Evolutionary conservation across 495 filamentous ascomycete species (phyloP), one percentile per base, ranked within the genome.

Genomic region (Annulohypoxylon bovei): DNA sequence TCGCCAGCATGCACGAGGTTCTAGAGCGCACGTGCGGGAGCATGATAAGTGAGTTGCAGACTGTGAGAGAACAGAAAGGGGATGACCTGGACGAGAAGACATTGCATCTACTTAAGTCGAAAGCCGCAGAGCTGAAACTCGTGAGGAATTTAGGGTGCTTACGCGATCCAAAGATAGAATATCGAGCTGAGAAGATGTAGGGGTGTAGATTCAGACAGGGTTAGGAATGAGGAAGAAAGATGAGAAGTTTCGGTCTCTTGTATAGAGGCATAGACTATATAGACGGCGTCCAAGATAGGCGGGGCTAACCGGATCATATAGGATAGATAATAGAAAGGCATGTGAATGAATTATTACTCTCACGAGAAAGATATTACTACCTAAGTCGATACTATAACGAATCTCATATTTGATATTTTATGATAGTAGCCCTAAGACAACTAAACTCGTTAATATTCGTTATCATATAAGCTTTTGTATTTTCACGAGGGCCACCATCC

Each of bases 1-100:
- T 98, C n/a, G 93, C 89, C 0, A 95, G 91, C 74, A 98, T 98
- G 95, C 93, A 97, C 68, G 84, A 88, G 68, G 88, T 98, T 33
- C 79, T 99, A 39, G 85, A 85, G 68, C 89, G 88, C 81, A 99
- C 95, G 32, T 87, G 89, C 75, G 84, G 87, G 73, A 85, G 83
- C 62, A 90, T 93, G 64, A 62, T 77, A 35, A 73, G 70, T 8
- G 77, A 74, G 62, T 65, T 79, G 68, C n/a, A 23, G 32, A 61
- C 76, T 23, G 58, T 71, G 4, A 63, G 62, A 32, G 67, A 75
- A 46, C 66, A 54, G 49, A 33, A 56, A 11, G 61, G 27, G 20
- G 76, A 59, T 32, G 78, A 81, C 52, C 83, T 90, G 33, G 82
- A 82, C 66, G 79, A 87, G 78, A 91, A 90, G 81, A 87, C 80